Evolutionary conservation across 495 filamentous ascomycete genomes (phyloP), one percentile per base, ranked within the genome.

Genomic region (Gamarada debralockiae): DNA sequence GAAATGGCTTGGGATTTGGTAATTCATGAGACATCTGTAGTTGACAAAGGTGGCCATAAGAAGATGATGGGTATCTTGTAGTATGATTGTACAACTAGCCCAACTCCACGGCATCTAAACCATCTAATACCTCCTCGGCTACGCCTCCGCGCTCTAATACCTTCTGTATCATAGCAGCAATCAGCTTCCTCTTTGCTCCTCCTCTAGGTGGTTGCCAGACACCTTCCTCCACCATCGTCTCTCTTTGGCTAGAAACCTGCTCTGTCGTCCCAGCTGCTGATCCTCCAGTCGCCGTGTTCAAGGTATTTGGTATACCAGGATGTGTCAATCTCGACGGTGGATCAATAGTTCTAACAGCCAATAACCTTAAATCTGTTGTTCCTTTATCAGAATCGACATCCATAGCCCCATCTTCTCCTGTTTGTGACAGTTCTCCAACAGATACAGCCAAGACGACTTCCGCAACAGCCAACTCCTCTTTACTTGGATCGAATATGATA

Each of bases 391-490:
- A 18, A 67, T 67, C 31, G 77, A 60, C 2, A 20, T 56, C 46
- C 58, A 52, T 50, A 8, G 22, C 50, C 7, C 18, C 39, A 10
- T 39, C 40, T 54, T 67, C 22, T 29, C 2, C 23, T 61, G 66
- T 41, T 44, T 50, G 38, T 34, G 52, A 41, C 14, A 69, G 65
- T 49, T 75, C 69, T 21, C 74, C 74, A 14, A 92, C 67, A 0
- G 87, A 91, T 10, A 93, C 82, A 0, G 92, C 92, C 51, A 96
- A 73, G 8, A 91, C 86, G 24, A 83, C 79, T 56, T 97, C 92
- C 3, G 93, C 93, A 14, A 97, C 92, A 1, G 89, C 86, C 1
- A 98, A 82, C 70, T 98, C 93, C 62, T 96, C 90, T 45, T 83
- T 80, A 40, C 79, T 84, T 0, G 93, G 93, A 67, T 98, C 93